A percentile compares a stretch with the other conserved stretches of the same genome.
Conservation (phyloP, 192 early-diverging fungal genomes). For the Backusella circina region DNA sequence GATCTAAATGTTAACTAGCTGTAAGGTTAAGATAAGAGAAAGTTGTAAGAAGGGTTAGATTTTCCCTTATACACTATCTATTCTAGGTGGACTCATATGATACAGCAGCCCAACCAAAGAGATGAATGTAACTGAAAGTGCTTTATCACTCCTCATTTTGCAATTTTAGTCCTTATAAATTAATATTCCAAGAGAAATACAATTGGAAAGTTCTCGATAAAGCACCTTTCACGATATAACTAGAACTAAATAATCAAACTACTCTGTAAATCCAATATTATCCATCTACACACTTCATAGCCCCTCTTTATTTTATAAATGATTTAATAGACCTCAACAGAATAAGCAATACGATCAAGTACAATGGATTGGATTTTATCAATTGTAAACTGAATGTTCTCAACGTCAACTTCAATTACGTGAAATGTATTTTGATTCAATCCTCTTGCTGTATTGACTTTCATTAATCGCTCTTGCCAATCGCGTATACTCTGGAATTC, state of each 20-base stretch:
- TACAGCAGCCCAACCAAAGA: too few species aligned
- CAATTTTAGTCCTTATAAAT: too few species aligned
- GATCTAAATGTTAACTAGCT: not conserved
- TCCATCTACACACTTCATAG: too few species aligned
- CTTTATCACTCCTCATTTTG: too few species aligned
- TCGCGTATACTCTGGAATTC: not conserved
- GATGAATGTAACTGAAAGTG: too few species aligned
- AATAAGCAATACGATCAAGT: conserved; percentile 1
- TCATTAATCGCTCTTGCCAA: not conserved
- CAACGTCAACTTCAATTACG: conserved; percentile 6
- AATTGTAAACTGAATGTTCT: not conserved
- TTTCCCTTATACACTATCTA: too few species aligned
- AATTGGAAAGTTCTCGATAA: too few species aligned
- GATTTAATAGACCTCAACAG: not conserved
- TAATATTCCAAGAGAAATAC: too few species aligned
- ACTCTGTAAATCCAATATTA: not conserved
- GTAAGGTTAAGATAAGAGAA: not conserved
- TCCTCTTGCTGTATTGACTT: not conserved
- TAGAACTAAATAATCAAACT: too few species aligned
- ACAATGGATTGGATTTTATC: conserved; percentile 9
- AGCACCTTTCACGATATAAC: too few species aligned
- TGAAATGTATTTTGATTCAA: not conserved
- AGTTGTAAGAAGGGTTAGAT: not conserved
- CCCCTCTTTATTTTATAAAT: not conserved
- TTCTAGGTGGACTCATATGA: too few species aligned